Conservation (phyloP, 148 eudicot genomes). For the Chenopodium suecicum region DNA sequence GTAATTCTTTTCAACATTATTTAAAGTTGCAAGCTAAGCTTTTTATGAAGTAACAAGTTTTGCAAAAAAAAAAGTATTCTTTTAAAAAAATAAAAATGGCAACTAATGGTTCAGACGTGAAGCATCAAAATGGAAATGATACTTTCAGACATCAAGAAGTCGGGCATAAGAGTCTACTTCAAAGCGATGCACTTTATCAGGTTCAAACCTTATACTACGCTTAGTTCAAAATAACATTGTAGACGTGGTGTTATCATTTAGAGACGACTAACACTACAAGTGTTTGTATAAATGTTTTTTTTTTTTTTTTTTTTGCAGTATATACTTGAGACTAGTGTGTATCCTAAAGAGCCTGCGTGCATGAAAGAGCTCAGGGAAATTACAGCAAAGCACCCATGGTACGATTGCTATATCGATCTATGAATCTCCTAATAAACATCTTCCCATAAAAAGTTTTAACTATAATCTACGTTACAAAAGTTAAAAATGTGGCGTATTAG, state of each 20-base stretch:
- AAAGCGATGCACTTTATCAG: conserved; percentile 85
- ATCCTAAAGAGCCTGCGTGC: conserved; percentile 76
- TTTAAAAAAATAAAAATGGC: conserved; percentile 36
- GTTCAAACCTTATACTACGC: conserved; percentile 21
- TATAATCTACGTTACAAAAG: no score
- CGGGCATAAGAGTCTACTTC: conserved; percentile 93
- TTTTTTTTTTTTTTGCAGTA: conserved; percentile 39
- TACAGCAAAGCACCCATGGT: conserved; percentile 96
- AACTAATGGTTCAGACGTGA: conserved; percentile 16
- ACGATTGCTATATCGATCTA: not conserved
- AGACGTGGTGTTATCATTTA: no score
- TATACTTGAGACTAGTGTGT: conserved; percentile 86
- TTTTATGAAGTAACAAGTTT: no score
- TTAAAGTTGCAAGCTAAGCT: no score
- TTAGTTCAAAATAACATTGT: no score
- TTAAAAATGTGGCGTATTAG: no score
- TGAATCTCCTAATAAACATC: no score
- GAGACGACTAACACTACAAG: no score
- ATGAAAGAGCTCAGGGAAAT: conserved; percentile 89
- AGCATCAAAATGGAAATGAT: conserved; percentile 21
- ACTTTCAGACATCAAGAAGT: conserved; percentile 62
- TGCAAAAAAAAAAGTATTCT: no score
- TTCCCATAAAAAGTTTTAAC: no score
- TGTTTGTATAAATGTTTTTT: not conserved
- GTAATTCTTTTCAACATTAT: no score